These are phyloP conservation scores for Ceratocystis papillata DNA, from an alignment of 2,329 filamentous ascomycete species.

Conservation along the genomic window DNA sequence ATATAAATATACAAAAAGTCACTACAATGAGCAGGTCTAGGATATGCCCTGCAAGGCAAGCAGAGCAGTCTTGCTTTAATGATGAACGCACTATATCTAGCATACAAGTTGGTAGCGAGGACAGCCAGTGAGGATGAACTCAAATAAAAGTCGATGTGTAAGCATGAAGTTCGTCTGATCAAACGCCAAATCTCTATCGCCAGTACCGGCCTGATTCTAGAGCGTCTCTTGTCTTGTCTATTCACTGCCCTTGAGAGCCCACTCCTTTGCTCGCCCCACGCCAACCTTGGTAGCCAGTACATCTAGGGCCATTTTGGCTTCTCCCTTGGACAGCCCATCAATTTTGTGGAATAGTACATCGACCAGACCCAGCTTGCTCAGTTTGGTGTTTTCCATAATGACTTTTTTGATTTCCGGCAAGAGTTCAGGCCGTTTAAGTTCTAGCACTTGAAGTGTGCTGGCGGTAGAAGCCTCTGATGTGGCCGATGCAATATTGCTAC, in stretches of 20 bases:
- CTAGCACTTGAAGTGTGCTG: conserved; percentile 32
- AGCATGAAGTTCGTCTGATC: not conserved
- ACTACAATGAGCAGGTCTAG: not conserved
- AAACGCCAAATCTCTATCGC: not conserved
- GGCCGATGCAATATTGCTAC: conserved; percentile 14
- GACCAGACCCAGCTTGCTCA: conserved; percentile 36
- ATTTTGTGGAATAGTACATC: conserved; percentile 36
- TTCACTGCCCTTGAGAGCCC: conserved; percentile 29
- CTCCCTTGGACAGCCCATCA: conserved; percentile 32
- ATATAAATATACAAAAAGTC: not conserved
- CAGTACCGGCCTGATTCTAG: not conserved
- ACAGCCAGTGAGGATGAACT: not conserved
- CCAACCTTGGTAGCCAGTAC: conserved; percentile 35
- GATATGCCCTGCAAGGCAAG: not conserved
- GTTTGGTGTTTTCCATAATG: conserved; percentile 34
- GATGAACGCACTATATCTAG: not conserved
- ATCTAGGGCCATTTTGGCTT: conserved; percentile 37
- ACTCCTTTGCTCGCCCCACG: conserved; percentile 33
- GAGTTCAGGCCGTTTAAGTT: conserved; percentile 29
- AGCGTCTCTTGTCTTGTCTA: not conserved
- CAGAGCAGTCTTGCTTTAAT: not conserved
- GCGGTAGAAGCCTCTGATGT: conserved; percentile 25
- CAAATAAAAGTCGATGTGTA: not conserved
- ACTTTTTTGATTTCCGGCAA: conserved; percentile 36
- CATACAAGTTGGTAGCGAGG: not conserved